Evolutionary conservation across 2,329 filamentous ascomycete species (phyloP), one percentile per base, ranked within the genome.

Genomic region (Zarea fungicola): DNA sequence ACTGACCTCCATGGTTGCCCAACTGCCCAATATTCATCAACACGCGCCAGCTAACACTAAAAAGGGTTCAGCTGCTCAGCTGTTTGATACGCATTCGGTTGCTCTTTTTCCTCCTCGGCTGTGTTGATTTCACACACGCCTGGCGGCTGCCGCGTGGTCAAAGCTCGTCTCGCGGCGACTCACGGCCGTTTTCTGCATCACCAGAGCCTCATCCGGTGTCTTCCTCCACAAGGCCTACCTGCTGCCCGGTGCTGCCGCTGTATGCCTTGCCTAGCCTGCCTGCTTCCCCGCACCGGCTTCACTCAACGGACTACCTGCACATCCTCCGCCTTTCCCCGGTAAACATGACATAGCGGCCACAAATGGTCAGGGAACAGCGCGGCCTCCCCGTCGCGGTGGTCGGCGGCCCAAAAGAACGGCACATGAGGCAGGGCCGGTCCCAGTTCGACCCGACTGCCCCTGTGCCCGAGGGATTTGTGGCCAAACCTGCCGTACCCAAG

Each of bases 401-500:
- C 43, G 60, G 60, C 48, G 63, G 65, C 46, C 55, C 65, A 47
- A 68, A 67, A 51, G 65, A 68, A 52, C 59, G 61, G 54, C 65
- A 66, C 54, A 66, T 55, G 51, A 62, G 62, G 52, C 54, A 58
- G 42, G 58, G 60, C 43, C 61, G 60, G 52, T 58, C 61, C 34
- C 64, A 62, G 55, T 62, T 58, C 54, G 66, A 64, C 52, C 59
- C 58, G 18, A 59, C 59, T 41, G 63, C 62, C 29, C 63, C 66
- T 49, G 55, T 64, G 52, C 66, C 64, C 13, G 52, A 58, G 22
- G 62, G 59, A 42, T 61, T 72, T 45, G 63, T 67, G 43, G 67
- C 68, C 40, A 71, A 66, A 51, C 66, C 64, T 39, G 55, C 63
- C 22, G 50, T 65, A 13, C 66, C 73, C 29, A 77, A 72, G 52